Evolutionary conservation across 192 early-diverging fungal genomes (phyloP), one percentile per base, ranked within the genome.

Genomic region (Backusella westeae): DNA sequence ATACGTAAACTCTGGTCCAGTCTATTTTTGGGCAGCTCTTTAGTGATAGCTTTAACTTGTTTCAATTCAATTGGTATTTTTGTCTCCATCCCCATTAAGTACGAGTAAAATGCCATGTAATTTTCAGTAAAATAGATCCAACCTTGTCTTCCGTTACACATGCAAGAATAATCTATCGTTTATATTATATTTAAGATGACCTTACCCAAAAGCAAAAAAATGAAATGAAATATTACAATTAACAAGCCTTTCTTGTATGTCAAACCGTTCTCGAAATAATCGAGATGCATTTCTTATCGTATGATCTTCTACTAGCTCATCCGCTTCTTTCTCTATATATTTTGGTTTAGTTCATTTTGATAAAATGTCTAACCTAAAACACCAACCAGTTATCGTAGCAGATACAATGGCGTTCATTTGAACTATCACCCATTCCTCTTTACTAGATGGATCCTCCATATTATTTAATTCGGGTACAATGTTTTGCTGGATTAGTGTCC

Each of bases 101-200:
- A 98, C 59, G 96, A 95, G 81, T 99, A 97, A 81, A 98, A 99
- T 81, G 93, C 95, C n/a, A 98, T 80, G 80, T 95, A 93, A 71
- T 96, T 94, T 78, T 95, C 90, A 52, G 93, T 94, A 53, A 99
- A 88, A 78, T 99, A 99, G 82, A 99, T 85, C 98, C 98, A 99
- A 0, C 98, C 98, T 82, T 99, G 98, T 44, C 75, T 69, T 77
- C 89, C 87, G 75, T 95, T 89, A 75, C 95, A 95, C 5, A 94
- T 91, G 59, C 95, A 96, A 15, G 96, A 94, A 83, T 99, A 99
- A 83, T 89, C 92, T 93, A 74, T 73, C 34, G 17, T 38, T 52
- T n/a, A 68, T 21, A 6, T 49, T 49, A 49, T 49, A n/a, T 49
- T 6, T 49, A 49, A n/a, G 46, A 49, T 49, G 15, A 49, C 19